Evolutionary conservation across 768 basidiomycete species (phyloP).

Genomic region (Pleurotus sapidus): DNA sequence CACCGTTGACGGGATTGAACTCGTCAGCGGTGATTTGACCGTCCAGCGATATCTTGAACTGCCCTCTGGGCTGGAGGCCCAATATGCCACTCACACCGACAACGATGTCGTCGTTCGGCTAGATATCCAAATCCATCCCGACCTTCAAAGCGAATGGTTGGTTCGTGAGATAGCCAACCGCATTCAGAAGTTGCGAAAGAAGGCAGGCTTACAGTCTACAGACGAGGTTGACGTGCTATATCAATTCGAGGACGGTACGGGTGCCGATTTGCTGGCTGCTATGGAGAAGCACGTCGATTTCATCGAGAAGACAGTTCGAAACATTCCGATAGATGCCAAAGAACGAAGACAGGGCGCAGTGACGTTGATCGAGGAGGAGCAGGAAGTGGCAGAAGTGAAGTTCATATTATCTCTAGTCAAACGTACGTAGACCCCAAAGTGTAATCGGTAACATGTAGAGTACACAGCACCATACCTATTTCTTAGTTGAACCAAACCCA

Average conservation of each 20-base stretch:
- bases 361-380: constrained; percentile 80
- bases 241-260: constrained; percentile 66
- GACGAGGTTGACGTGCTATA: constrained; percentile 93
- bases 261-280: constrained; percentile 61
- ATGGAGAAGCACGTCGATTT: constrained; percentile 64
- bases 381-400: constrained; percentile 78
- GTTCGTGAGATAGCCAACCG: constrained; percentile 89
- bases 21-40: constrained; percentile 86
- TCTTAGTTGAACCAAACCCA: constrained; percentile 86
- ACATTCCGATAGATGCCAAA: constrained; percentile 59
- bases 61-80: constrained; percentile 53
- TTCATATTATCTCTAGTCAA: constrained; percentile 70
- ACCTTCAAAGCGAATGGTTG: constrained; percentile 85
- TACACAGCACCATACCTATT: constrained; percentile 41
- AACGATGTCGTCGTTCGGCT: constrained; percentile 93
- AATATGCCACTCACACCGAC: constrained; percentile 84
- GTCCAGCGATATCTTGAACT: constrained; percentile 91
- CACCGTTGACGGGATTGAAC: constrained; percentile 84
- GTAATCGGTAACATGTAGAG: constrained; percentile 24
- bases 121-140: constrained; percentile 84
- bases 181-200: constrained; percentile 93
- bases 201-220: constrained; percentile 91
- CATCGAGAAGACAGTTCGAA: constrained; percentile 73
- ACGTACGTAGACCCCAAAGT: constrained; percentile 19
- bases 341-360: constrained; percentile 44